Evolutionary conservation across 2,329 filamentous ascomycete genomes (phyloP).

Genomic region (Paraconiothyrium brasiliense): DNA sequence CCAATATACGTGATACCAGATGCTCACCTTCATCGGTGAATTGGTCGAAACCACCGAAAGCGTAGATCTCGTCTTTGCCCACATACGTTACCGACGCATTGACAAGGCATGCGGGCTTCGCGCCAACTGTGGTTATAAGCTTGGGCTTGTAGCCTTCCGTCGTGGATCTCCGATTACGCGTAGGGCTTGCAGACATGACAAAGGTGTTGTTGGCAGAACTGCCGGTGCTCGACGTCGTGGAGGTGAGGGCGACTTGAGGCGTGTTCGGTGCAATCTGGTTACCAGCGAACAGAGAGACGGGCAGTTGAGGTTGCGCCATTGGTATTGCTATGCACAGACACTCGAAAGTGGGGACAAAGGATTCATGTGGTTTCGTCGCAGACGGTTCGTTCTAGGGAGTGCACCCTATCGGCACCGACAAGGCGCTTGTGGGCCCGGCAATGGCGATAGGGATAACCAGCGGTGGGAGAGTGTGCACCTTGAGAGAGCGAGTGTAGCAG

Average conservation of each 20-base stretch:
- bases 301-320: constrained; percentile 42
- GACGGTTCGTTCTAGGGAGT: constrained; percentile 1
- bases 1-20: neutral
- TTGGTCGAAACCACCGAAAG: constrained; percentile 97
- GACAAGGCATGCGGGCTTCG: constrained; percentile 89
- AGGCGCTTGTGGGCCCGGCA: constrained; percentile 7
- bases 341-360: constrained; percentile 12
- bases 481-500: constrained; percentile 3
- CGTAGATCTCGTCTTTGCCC: constrained; percentile 96
- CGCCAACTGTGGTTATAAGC: constrained; percentile 69
- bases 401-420: constrained; percentile 11
- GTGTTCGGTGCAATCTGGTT: constrained; percentile 37
- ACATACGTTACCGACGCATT: constrained; percentile 99
- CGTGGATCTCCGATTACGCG: constrained; percentile 59
- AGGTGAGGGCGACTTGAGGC: constrained; percentile 55
- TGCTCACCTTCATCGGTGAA: constrained; percentile 86
- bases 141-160: constrained; percentile 84
- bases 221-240: constrained; percentile 57
- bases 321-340: constrained; percentile 29
- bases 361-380: constrained; percentile 11
- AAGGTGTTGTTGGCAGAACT: constrained; percentile 79
- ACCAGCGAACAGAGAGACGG: constrained; percentile 31
- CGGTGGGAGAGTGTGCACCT: neutral
- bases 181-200: constrained; percentile 83
- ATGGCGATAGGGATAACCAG: constrained; percentile 13